phyloP scores from a whole-genome alignment of 139 green algal genomes.

The Gonium pectorale region DNA sequence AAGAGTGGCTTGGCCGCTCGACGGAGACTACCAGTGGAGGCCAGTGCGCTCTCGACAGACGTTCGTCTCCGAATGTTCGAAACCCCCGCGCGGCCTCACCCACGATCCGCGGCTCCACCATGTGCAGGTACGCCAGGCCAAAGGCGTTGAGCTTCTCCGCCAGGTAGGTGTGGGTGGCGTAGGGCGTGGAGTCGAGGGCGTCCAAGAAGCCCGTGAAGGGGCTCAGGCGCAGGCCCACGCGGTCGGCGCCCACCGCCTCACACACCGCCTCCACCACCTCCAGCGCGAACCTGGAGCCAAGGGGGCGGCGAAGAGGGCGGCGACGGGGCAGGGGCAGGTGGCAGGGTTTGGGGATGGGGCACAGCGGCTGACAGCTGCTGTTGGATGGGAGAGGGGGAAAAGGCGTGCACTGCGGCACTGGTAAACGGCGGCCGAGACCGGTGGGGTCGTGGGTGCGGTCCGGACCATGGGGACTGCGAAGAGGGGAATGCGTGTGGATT shows the following conservation, averaged over 20 bases:
- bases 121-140: constrained; percentile 82
- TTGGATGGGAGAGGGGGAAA: no score
- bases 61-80: no score
- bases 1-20: no score
- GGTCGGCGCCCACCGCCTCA: constrained; percentile 65
- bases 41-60: no score
- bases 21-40: no score
- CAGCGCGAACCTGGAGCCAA: constrained; percentile 54
- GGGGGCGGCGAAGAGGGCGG: neutral
- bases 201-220: constrained; percentile 74
- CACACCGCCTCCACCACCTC: constrained; percentile 67
- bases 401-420: no score
- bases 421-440: no score
- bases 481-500: no score
- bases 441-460: no score
- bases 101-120: constrained; percentile 75
- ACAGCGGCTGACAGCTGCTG: no score
- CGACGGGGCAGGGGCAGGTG: neutral
- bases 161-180: constrained; percentile 65
- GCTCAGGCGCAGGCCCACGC: constrained; percentile 79
- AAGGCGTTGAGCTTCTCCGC: constrained; percentile 75
- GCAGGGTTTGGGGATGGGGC: neutral
- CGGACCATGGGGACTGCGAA: no score
- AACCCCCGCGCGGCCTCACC: no score
- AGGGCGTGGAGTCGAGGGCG: constrained; percentile 50